Conservation (phyloP, 371 early-diverging fungal genomes). For the Mortierella sp. region DNA sequence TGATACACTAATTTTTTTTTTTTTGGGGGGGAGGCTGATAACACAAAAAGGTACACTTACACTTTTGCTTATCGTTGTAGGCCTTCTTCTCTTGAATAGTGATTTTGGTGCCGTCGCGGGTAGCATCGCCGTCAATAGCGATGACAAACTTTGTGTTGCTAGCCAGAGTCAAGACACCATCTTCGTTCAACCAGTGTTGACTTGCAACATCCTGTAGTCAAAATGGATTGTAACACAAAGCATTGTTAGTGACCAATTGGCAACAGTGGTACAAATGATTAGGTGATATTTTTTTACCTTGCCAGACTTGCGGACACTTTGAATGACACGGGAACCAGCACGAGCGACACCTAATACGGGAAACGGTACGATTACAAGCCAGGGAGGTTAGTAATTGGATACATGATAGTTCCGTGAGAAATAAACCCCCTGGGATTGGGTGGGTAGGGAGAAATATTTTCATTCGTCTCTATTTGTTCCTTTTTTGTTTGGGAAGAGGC, state of each 20-base stretch:
- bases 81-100: conserved; percentile 54
- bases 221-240: background rate
- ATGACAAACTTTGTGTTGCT: conserved; percentile 52
- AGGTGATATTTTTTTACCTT: conserved; percentile 34
- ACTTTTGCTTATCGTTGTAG: conserved; percentile 57
- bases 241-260: background rate
- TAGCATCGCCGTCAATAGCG: conserved; percentile 54
- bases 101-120: conserved; percentile 49
- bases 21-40: no score
- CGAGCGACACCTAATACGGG: conserved; percentile 50
- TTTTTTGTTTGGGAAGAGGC: background rate
- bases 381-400: background rate
- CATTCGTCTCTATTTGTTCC: background rate
- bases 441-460: background rate
- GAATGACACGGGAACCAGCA: conserved; percentile 48
- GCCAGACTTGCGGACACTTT: conserved; percentile 55
- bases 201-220: conserved; percentile 43
- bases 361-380: no score
- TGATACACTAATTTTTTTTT: no score
- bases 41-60: conserved; percentile 28
- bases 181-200: conserved; percentile 54
- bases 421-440: background rate
- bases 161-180: conserved; percentile 51
- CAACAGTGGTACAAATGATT: background rate
- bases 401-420: conserved; percentile 3